Percentiles rank a stretch among this genome's conserved stretches.
phyloP scores from a whole-genome alignment of 2,329 filamentous ascomycete genomes.

The Calonectria henricotiae region DNA sequence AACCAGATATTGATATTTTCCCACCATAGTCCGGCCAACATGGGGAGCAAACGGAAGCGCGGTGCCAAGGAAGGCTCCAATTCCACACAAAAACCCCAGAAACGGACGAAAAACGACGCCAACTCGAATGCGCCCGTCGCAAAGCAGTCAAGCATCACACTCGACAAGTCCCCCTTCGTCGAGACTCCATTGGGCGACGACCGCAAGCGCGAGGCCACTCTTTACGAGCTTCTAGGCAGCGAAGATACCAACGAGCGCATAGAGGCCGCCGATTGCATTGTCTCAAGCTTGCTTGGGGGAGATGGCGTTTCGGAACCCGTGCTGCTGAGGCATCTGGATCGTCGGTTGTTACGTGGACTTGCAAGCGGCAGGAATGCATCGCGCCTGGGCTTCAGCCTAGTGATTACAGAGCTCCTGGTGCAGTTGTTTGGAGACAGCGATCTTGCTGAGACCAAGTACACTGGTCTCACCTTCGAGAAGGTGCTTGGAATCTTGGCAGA shows the following conservation, averaged over 20 bases:
- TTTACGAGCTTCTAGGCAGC: constrained; percentile 76
- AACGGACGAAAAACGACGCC: constrained; percentile 56
- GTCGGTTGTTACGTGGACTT: constrained; percentile 86
- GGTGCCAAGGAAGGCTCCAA: constrained; percentile 55
- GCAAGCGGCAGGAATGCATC: constrained; percentile 93
- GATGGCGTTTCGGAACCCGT: constrained; percentile 69
- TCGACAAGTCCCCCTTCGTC: constrained; percentile 65
- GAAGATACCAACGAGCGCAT: constrained; percentile 72
- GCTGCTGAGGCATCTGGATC: constrained; percentile 73
- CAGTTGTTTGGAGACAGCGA: constrained; percentile 75
- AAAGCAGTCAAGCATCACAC: constrained; percentile 49
- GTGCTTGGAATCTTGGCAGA: constrained; percentile 70
- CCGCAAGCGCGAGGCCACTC: constrained; percentile 70
- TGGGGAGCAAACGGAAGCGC: constrained; percentile 59
- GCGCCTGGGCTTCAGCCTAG: constrained; percentile 90
- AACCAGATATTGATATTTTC: constrained; percentile 29
- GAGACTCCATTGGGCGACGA: constrained; percentile 69
- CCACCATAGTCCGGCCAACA: constrained; percentile 39
- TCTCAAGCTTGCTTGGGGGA: constrained; percentile 70
- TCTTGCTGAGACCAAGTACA: constrained; percentile 66
- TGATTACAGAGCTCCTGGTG: constrained; percentile 84
- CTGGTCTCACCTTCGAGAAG: constrained; percentile 71
- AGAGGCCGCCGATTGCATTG: constrained; percentile 72
- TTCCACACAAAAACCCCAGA: constrained; percentile 49
- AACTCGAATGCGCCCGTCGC: constrained; percentile 44